Percentiles rank a stretch among this genome's conserved stretches.
Evolutionary conservation across 345 rosid genomes (phyloP).

Genomic region (Aquilaria yunnanensis): DNA sequence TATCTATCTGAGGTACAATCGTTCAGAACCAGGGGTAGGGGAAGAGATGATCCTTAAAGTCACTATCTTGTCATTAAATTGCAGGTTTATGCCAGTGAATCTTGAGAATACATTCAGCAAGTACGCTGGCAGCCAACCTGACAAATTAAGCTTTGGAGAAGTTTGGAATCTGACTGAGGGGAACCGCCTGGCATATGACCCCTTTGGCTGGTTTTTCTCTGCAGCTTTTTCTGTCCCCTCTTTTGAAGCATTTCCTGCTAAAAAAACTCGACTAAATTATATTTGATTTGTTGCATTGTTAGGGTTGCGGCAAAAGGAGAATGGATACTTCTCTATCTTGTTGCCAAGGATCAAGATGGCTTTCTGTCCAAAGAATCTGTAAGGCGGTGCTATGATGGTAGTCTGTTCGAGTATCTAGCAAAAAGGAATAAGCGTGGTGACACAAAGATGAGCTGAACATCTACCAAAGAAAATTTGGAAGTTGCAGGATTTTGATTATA

Average conservation of each 20-base stretch:
- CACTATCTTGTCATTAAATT: not conserved
- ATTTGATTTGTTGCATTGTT: not conserved
- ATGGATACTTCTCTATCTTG: constrained; percentile 36
- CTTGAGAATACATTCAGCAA: constrained; percentile 47
- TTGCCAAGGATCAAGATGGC: constrained; percentile 49
- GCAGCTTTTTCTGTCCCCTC: not conserved
- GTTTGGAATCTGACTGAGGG: constrained; percentile 55
- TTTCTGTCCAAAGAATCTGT: constrained; percentile 46
- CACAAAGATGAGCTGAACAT: not conserved
- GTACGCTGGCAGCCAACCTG: constrained; percentile 35
- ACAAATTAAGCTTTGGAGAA: constrained; percentile 36
- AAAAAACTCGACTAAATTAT: not conserved
- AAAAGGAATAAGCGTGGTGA: constrained; percentile 23
- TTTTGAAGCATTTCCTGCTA: no score
- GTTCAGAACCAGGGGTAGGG: no score
- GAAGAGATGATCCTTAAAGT: no score
- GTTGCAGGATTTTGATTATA: not conserved
- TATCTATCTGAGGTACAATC: no score
- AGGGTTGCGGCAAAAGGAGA: constrained; percentile 38
- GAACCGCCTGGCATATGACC: constrained; percentile 29
- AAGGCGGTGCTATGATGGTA: constrained; percentile 51
- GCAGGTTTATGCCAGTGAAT: constrained; percentile 34
- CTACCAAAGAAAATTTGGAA: not conserved
- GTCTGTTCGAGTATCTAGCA: constrained; percentile 53
- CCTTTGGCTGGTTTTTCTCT: constrained; percentile 36